Evolutionary conservation across 2,329 filamentous ascomycete species (phyloP).

Genomic region (Sporothrix protearum): DNA sequence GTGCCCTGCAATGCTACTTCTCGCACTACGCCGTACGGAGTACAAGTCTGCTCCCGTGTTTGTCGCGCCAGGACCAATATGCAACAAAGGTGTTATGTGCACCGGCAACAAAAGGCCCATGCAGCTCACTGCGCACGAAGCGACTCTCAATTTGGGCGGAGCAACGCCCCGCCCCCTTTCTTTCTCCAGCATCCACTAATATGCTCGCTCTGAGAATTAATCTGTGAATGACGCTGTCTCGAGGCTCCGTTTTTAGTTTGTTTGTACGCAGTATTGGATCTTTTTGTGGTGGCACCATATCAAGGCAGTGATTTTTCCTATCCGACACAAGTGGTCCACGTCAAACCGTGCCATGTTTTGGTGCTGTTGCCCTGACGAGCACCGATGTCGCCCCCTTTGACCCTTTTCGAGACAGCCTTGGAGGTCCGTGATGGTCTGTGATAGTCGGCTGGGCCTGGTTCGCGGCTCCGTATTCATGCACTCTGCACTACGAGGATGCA

Average conservation of each 20-base stretch:
- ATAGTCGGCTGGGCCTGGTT: neutral
- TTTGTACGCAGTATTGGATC: neutral
- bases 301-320: neutral
- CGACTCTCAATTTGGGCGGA: neutral
- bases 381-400: neutral
- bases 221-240: neutral
- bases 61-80: neutral
- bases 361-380: neutral
- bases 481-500: neutral
- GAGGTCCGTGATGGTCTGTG: neutral
- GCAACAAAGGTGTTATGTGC: neutral
- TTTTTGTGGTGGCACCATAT: neutral
- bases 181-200: constrained; percentile 6
- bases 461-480: constrained; percentile 15
- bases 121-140: neutral
- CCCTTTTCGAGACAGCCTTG: neutral
- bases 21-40: too few relatives aligned
- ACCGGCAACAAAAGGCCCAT: neutral
- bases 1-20: neutral
- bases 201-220: neutral
- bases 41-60: neutral
- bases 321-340: neutral
- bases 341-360: neutral
- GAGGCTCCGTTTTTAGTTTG: neutral
- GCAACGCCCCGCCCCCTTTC: neutral